Evolutionary conservation across 2,329 filamentous ascomycete genomes (phyloP).

Genomic region (Phaeosphaeriaceae sp.): DNA sequence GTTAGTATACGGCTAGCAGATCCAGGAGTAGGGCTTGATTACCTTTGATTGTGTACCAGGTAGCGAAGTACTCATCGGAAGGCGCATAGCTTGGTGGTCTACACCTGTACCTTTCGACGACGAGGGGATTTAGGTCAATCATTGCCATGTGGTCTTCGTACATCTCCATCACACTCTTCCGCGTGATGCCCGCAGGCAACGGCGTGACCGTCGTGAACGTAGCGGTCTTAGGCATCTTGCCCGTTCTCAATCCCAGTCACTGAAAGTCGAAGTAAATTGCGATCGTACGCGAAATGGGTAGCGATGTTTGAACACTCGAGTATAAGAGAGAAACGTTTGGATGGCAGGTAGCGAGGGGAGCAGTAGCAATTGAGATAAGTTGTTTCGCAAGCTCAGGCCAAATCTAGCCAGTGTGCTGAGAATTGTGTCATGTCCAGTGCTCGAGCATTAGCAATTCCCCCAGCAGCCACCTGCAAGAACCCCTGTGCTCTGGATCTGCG

Average conservation of each 20-base stretch:
- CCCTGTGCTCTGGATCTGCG: conserved; percentile 26
- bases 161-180: conserved; percentile 75
- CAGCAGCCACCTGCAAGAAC: conserved; percentile 10
- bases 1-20: conserved; percentile 11
- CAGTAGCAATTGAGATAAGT: conserved; percentile 25
- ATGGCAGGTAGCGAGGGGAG: conserved; percentile 21
- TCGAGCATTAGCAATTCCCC: conserved; percentile 18
- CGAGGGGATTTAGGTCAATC: conserved; percentile 87
- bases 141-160: conserved; percentile 82
- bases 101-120: conserved; percentile 75
- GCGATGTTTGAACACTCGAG: conserved; percentile 13
- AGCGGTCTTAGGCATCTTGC: conserved; percentile 72
- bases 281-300: background rate
- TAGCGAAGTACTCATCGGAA: conserved; percentile 73
- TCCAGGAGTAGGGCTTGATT: background rate
- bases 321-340: conserved; percentile 20
- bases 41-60: conserved; percentile 71
- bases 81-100: conserved; percentile 71
- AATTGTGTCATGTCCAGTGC: conserved; percentile 26
- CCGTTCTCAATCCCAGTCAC: conserved; percentile 1
- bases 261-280: background rate
- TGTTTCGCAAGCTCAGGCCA: conserved; percentile 32
- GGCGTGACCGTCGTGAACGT: conserved; percentile 82
- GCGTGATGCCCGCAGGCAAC: conserved; percentile 72
- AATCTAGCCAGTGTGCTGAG: conserved; percentile 17